Percentiles rank a stretch among this genome's conserved stretches.
Evolutionary conservation across 2,329 filamentous ascomycete genomes (phyloP).

Genomic region (Phialophora expanda): DNA sequence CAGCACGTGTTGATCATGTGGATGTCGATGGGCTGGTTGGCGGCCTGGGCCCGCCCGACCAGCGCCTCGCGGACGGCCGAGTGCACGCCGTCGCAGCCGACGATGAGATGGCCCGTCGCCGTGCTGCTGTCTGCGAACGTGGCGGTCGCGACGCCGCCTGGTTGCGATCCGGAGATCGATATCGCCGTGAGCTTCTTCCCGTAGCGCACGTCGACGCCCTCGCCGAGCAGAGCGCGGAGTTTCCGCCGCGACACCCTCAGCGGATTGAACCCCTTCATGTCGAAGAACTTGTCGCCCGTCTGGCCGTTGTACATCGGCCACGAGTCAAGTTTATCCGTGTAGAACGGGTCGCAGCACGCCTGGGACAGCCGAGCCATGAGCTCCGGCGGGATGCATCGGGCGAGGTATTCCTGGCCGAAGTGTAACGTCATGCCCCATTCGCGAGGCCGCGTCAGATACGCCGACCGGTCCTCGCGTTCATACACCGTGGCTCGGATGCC

Average conservation of each 20-base stretch:
- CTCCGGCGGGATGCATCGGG: slow-evolving; percentile 23
- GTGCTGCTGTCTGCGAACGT: slow-evolving; percentile 25
- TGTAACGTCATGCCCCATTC: slow-evolving; percentile 32
- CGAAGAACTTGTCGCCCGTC: slow-evolving; percentile 27
- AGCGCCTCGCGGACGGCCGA: slow-evolving; percentile 24
- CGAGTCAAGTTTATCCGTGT: slow-evolving; percentile 7
- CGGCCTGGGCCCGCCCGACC: slow-evolving; percentile 15
- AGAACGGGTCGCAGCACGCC: slow-evolving; percentile 21
- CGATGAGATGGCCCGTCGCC: slow-evolving; percentile 26
- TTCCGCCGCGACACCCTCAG: slow-evolving; percentile 23
- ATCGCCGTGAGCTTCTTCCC: slow-evolving; percentile 7
- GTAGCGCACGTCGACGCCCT: slow-evolving; percentile 26
- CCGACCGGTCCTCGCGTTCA: slow-evolving; percentile 17
- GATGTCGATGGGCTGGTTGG: slow-evolving; percentile 16
- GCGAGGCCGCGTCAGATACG: slow-evolving; percentile 23
- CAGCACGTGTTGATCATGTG: slow-evolving; percentile 26
- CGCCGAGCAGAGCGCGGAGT: slow-evolving; percentile 18
- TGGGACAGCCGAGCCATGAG: slow-evolving; percentile 18
- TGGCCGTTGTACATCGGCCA: slow-evolving; percentile 25
- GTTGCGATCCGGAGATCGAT: background rate
- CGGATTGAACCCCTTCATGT: slow-evolving; percentile 17
- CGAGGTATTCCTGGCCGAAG: slow-evolving; percentile 15
- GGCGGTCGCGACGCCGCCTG: slow-evolving; percentile 17
- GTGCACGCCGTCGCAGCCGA: slow-evolving; percentile 33
- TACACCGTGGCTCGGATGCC: slow-evolving; percentile 22